These are phyloP conservation scores for Hypoxylon rubiginosum DNA, from an alignment of 2,329 filamentous ascomycete genomes.

Conservation along the genomic window DNA sequence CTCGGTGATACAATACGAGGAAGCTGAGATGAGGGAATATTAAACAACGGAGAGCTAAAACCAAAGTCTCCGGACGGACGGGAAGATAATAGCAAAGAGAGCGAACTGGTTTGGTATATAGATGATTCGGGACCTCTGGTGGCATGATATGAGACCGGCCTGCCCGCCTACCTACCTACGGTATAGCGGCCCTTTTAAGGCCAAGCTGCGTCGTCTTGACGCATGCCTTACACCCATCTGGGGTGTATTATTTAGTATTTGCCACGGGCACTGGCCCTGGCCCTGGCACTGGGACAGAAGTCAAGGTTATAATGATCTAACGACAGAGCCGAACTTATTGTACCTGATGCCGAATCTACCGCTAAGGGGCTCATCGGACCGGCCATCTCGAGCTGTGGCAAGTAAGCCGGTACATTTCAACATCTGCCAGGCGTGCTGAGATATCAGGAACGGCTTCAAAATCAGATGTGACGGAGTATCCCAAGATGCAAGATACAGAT, in stretches of 20 bases:
- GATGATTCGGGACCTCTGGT: neutral
- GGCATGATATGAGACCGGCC: constrained; percentile 9
- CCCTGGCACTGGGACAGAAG: constrained; percentile 1
- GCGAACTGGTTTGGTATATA: constrained; percentile 12
- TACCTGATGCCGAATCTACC: neutral
- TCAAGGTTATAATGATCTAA: constrained; percentile 12
- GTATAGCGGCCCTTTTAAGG: constrained; percentile 17
- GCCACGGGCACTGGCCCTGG: constrained; percentile 22
- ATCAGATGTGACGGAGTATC: neutral
- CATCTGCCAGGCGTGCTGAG: neutral
- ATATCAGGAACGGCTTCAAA: neutral
- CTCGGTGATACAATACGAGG: neutral
- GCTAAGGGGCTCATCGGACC: neutral
- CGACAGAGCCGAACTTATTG: neutral
- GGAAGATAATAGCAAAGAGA: constrained; percentile 8
- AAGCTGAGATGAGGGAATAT: constrained; percentile 6
- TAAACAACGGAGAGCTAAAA: neutral
- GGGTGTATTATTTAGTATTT: constrained; percentile 29
- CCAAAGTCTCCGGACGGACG: constrained; percentile 11
- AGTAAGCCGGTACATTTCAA: constrained; percentile 3
- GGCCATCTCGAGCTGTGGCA: neutral
- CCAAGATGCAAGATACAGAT: constrained; percentile 2
- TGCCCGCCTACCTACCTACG: constrained; percentile 8
- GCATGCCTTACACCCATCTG: constrained; percentile 36
- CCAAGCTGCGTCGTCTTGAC: constrained; percentile 35